Evolutionary conservation across 805 yeast genomes (phyloP), one percentile per base, ranked within the genome.

Genomic region (Torulaspora microellipsoides): DNA sequence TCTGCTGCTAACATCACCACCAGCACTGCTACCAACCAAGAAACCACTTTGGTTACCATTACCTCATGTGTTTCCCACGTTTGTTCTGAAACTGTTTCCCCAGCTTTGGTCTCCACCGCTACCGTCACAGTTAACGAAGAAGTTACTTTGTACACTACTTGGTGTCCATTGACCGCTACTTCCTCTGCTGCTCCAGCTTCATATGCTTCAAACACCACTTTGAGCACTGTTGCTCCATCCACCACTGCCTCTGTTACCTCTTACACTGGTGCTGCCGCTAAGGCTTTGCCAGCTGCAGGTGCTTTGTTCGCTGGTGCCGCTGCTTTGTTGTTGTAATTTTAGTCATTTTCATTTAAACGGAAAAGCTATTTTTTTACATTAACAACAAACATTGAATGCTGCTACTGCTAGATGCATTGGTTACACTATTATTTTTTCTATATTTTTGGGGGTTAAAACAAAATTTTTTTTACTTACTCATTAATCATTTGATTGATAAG

Each of bases 261-360:
- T 42, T 68, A 52, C 67, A 60, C 64, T 48, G 74, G 70, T 68
- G 75, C 69, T 53, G 76, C 75, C 52, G 72, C 56, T 43, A 66
- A 60, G 58, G 70, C 70, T 48, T 62, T 66, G 47, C 73, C 74
- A 66, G 73, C 73, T 58, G 72, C 67, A 52, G 73, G 73, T 60
- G 75, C 73, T 58, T 59, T 70, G 52, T 61, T 72, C 45, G 75
- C 75, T 49, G 76, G 76, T 70, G 69, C 67, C 49, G 73, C 72
- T 55, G 76, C 73, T 66, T 63, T 70, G 60, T 65, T 70, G 64
- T 69, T 70, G 66, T 70, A 70, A 68, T 58, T 48, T 38, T 36
- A 15, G n/a, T 12, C 13, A 20, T 34, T 20, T 15, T 15, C 25
- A 20, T 5, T 20, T 4, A 20, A 20, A n/a, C n/a, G n/a, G 25